Base-by-base conservation (phyloP, 306 rosid species). In the Begonia fuchsioides region DNA sequence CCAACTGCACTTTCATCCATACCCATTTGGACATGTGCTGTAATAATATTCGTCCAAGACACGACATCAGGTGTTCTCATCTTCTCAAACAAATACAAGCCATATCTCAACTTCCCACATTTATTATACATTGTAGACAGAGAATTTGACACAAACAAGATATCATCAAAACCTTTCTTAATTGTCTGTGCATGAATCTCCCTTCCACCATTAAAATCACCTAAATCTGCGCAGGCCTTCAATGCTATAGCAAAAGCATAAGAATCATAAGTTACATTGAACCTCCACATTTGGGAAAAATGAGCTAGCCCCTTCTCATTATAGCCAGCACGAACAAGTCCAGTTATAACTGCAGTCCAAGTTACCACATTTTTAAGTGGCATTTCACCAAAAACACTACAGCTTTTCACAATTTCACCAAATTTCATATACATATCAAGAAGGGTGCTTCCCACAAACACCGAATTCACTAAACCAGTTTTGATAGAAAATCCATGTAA, bases 41-140 rank as follows among this genome's bases (percentile, higher is more conserved):
- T 62, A 38, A 81, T 78, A 58, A 81, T 65, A 56, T 68, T 68
- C 38, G 80, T 86, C 95, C 95, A 86, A 11, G 88, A 81, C 67
- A 78, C 93, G 26, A 86, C 81, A 55, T 86, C 82, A 7, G 58
- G 82, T 32, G 49, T 63, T 52, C 70, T 62, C 81, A 74, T 73
- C 45, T 72, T 65, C 9, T 61, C 69, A 62, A 78, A 86, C 72
- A 86, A 73, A 35, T 49, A 74, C 56, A 67, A 56, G 38, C 77
- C 78, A 26, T 70, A 71, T 48, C 67, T 78, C 26, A 78, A 67
- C 58, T 81, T 86, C 32, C 85, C 76, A 47, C 93, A 81, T 72
- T 73, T 86, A 51, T 60, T 76, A 62, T 86, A 86, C 85, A 86
- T 64, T 44, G 85, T 60, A 43, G 79, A 72, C 45, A 86, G 86